These are phyloP conservation scores for Fusarium sp. DNA, from an alignment of 2,329 filamentous ascomycete species.

Conservation along the genomic window DNA sequence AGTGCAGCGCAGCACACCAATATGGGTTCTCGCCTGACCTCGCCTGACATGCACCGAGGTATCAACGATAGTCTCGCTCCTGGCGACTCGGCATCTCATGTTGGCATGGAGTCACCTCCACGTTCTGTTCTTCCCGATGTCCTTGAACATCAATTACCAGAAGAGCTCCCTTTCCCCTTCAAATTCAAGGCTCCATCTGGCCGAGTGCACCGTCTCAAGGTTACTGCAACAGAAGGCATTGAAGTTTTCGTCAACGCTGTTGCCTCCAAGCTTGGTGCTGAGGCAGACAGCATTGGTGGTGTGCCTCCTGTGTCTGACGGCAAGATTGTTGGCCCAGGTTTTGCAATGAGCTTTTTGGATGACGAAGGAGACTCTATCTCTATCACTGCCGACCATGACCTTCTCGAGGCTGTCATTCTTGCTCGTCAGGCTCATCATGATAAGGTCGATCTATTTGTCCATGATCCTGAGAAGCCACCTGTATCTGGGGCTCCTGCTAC, in stretches of 20 bases:
- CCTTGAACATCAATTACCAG: constrained; percentile 62
- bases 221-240: constrained; percentile 82
- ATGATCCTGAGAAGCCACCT: constrained; percentile 90
- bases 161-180: constrained; percentile 90
- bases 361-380: constrained; percentile 97
- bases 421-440: constrained; percentile 81
- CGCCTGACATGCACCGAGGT: constrained; percentile 77
- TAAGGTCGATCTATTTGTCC: constrained; percentile 97
- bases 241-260: constrained; percentile 81
- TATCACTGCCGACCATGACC: constrained; percentile 93
- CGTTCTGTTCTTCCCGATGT: constrained; percentile 67
- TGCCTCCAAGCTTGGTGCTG: constrained; percentile 82
- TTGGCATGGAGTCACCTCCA: constrained; percentile 80
- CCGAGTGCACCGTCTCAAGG: constrained; percentile 90
- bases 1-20: constrained; percentile 75
- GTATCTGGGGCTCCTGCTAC: constrained; percentile 63
- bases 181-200: constrained; percentile 99
- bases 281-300: constrained; percentile 86
- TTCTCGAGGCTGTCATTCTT: constrained; percentile 87
- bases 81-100: constrained; percentile 93
- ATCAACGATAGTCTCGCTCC: constrained; percentile 86
- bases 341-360: constrained; percentile 93
- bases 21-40: constrained; percentile 77
- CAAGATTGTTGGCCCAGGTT: constrained; percentile 78
- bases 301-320: constrained; percentile 81